Evolutionary conservation across 208 protist genomes (phyloP).

Genomic region (Vickermania spadyakhi): DNA sequence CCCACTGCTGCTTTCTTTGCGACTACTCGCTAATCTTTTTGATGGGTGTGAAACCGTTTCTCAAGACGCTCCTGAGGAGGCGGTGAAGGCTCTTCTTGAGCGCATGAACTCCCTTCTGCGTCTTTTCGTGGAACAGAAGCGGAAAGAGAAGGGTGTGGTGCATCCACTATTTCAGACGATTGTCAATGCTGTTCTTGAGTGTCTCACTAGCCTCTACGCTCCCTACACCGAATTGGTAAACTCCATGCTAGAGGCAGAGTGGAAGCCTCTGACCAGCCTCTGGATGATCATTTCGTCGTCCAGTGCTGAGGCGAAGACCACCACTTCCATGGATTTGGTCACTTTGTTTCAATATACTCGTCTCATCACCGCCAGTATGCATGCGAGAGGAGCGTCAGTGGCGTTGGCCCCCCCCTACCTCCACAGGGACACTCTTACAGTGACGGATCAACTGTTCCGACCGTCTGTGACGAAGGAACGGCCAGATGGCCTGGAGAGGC

Average conservation of each 20-base stretch:
- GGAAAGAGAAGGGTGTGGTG: background rate
- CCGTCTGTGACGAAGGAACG: background rate
- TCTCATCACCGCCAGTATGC: background rate
- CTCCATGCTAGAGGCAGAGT: background rate
- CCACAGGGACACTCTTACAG: background rate
- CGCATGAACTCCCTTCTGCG: background rate
- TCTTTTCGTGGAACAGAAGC: background rate
- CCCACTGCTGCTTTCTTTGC: constrained; percentile 7
- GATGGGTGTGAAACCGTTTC: constrained; percentile 8
- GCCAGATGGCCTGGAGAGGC: background rate
- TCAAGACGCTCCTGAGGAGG: constrained; percentile 2
- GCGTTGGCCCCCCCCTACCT: background rate
- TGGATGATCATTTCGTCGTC: background rate
- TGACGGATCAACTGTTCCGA: background rate
- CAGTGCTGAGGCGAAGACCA: background rate
- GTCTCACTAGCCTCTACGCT: background rate
- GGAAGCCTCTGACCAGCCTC: background rate
- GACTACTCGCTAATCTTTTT: constrained; percentile 11
- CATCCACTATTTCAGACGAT: background rate
- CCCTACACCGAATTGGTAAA: background rate
- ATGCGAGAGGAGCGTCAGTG: background rate
- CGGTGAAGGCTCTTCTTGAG: background rate
- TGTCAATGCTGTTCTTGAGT: background rate
- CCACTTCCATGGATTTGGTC: background rate
- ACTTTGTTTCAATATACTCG: background rate